Conservation (phyloP, 179 eudicot species). For the Spergularia azorica region DNA sequence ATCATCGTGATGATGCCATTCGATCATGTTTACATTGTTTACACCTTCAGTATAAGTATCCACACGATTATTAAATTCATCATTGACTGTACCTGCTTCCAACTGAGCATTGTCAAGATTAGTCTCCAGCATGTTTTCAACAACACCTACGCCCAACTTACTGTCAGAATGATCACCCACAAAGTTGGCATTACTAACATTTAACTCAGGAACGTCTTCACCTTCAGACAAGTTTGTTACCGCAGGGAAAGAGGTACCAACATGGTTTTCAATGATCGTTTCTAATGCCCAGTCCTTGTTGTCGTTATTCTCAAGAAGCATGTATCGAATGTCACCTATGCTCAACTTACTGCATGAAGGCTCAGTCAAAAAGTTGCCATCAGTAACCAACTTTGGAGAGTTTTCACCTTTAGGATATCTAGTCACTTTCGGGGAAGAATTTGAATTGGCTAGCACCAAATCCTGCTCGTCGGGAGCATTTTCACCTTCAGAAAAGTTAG, state of each 20-base stretch:
- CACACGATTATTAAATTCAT: conserved; percentile 9
- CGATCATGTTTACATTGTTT: conserved; percentile 19
- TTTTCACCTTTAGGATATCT: conserved; percentile 18
- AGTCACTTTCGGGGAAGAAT: conserved; percentile 9
- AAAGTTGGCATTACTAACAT: conserved; percentile 18
- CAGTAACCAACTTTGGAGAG: background rate
- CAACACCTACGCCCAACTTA: conserved; percentile 1
- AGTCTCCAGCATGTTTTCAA: conserved; percentile 15
- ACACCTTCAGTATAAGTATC: conserved; percentile 17
- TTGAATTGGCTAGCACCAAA: conserved; percentile 27
- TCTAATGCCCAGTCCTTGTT: background rate
- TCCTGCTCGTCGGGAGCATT: conserved; percentile 32
- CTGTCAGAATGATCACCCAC: conserved; percentile 11
- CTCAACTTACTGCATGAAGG: conserved; percentile 13
- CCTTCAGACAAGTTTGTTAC: conserved; percentile 18
- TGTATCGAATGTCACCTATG: conserved; percentile 15
- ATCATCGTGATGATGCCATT: conserved; percentile 52
- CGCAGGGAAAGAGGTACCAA: background rate
- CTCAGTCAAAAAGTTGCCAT: conserved; percentile 11
- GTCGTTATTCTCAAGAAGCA: conserved; percentile 19
- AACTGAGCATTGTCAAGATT: conserved; percentile 26
- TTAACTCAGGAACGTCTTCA: conserved; percentile 13
- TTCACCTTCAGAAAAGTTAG: conserved; percentile 18
- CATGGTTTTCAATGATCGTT: background rate
- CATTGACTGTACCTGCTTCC: conserved; percentile 4